Evolutionary conservation across 345 rosid genomes (phyloP).

Genomic region (Adansonia digitata): DNA sequence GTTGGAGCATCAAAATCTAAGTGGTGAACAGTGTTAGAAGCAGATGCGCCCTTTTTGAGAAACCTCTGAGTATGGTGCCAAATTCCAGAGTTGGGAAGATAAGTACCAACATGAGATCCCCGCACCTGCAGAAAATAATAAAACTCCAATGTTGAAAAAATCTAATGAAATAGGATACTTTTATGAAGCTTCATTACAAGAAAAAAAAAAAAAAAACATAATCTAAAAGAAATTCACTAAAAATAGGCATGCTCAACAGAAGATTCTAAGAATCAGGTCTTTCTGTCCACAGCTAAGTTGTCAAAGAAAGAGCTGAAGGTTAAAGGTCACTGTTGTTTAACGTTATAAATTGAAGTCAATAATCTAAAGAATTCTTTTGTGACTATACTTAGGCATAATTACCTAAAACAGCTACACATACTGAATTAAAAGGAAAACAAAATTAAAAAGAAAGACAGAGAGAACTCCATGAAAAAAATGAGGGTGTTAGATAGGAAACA

Average conservation of each 20-base stretch:
- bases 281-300: background rate
- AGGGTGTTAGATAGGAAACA: background rate
- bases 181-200: background rate
- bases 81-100: conserved; percentile 90
- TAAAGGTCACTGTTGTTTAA: background rate
- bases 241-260: conserved; percentile 1
- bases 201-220: background rate
- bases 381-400: background rate
- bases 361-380: background rate
- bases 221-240: background rate
- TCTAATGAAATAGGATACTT: background rate
- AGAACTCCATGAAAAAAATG: too few species aligned
- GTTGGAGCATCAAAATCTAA: conserved; percentile 99
- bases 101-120: conserved; percentile 94
- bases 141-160: background rate
- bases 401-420: background rate
- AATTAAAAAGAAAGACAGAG: background rate
- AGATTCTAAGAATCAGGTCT: background rate
- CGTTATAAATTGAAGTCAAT: background rate
- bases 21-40: conserved; percentile 63
- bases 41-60: conserved; percentile 58
- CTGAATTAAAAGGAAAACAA: background rate
- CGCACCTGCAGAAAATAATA: conserved; percentile 47
- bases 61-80: conserved; percentile 92
- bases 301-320: background rate